A percentile compares a stretch with the other conserved stretches of the same genome.
These are phyloP conservation scores for Aspergillus caelatus DNA, from an alignment of 2,329 filamentous ascomycete species.

Conservation along the genomic window DNA sequence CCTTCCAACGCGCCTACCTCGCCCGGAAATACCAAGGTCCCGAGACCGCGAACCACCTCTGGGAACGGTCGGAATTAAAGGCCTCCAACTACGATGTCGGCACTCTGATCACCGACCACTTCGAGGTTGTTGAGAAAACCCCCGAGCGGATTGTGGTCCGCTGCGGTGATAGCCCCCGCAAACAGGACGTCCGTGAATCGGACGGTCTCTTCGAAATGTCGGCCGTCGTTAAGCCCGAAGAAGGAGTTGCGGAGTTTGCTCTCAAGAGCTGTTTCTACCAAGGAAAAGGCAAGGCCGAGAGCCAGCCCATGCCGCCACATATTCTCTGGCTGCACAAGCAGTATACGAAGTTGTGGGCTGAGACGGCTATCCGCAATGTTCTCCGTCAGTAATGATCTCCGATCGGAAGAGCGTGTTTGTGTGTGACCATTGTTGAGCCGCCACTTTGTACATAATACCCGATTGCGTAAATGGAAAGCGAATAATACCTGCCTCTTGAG, in stretches of 20 bases:
- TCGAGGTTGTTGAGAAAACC: constrained; percentile 70
- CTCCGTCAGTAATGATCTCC: constrained; percentile 1
- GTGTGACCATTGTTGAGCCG: background rate
- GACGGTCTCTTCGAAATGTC: constrained; percentile 70
- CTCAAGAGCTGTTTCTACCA: constrained; percentile 68
- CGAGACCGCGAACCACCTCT: constrained; percentile 63
- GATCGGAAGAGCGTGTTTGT: constrained; percentile 10
- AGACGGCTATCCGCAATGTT: constrained; percentile 49
- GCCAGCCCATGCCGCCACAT: constrained; percentile 49
- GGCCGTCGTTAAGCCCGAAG: constrained; percentile 61
- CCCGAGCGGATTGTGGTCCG: constrained; percentile 63
- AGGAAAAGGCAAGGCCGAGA: constrained; percentile 49
- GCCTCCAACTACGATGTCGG: constrained; percentile 63
- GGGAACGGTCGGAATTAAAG: constrained; percentile 59
- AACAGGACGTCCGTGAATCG: constrained; percentile 57
- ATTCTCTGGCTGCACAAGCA: constrained; percentile 57
- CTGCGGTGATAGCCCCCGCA: constrained; percentile 67
- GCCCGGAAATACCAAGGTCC: constrained; percentile 61
- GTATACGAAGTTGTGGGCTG: constrained; percentile 61
- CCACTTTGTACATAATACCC: constrained; percentile 1
- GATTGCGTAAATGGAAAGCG: background rate
- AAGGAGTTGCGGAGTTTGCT: constrained; percentile 63
- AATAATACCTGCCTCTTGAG: background rate
- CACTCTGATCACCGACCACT: constrained; percentile 70
- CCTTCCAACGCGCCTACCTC: constrained; percentile 61